A percentile compares a stretch with the other conserved stretches of the same genome.
Evolutionary conservation across 257 asterid genomes (phyloP).

Genomic region (Lithospermum erythrorhizon): DNA sequence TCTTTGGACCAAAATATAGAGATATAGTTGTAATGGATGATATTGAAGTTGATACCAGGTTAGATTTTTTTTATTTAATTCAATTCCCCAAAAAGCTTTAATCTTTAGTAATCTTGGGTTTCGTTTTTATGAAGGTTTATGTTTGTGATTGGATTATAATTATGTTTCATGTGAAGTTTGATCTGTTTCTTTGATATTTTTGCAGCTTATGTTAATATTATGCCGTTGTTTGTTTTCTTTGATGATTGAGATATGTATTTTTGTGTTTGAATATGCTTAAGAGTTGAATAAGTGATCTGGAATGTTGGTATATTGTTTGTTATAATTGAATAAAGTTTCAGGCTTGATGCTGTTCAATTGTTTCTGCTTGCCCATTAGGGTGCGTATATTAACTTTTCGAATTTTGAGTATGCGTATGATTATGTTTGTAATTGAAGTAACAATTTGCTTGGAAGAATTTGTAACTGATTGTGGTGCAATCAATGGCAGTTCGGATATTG

Average conservation of each 20-base stretch:
- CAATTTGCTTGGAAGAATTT: background rate
- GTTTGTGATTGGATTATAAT: too few species aligned
- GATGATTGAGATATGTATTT: too few species aligned
- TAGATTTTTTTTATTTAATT: background rate
- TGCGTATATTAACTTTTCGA: background rate
- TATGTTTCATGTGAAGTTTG: background rate
- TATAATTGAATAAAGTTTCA: too few species aligned
- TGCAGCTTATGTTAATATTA: background rate
- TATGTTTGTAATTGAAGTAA: background rate
- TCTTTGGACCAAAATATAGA: background rate
- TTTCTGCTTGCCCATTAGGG: background rate
- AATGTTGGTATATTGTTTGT: too few species aligned
- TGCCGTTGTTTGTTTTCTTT: too few species aligned
- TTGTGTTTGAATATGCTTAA: too few species aligned
- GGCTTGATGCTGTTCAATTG: background rate
- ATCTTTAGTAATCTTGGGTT: background rate
- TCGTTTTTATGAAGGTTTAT: too few species aligned
- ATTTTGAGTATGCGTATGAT: background rate
- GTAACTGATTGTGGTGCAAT: slow-evolving; percentile 12
- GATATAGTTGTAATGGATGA: slow-evolving; percentile 22
- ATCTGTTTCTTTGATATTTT: too few species aligned
- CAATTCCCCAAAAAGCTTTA: background rate
- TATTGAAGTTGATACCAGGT: slow-evolving; percentile 41
- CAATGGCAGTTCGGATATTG: slow-evolving; percentile 52
- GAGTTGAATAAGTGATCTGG: too few species aligned